A percentile compares a stretch with the other conserved stretches of the same genome.
phyloP scores from a whole-genome alignment of 257 asterid species.

The Jacaranda mimosifolia region DNA sequence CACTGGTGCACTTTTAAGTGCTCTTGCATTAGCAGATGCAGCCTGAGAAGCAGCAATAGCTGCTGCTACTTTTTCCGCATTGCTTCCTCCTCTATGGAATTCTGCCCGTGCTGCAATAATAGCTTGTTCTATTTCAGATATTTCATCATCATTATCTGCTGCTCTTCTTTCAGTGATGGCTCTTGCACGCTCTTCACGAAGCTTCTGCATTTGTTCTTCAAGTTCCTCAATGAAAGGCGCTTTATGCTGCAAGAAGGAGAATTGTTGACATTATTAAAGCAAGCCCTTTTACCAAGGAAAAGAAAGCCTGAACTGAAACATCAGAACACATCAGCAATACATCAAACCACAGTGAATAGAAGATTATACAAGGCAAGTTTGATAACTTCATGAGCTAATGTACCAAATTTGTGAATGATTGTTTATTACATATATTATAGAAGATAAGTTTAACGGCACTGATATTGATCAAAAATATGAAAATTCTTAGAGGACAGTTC shows the following conservation, averaged over 20 bases:
- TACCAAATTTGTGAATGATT: not conserved
- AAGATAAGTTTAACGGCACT: not conserved
- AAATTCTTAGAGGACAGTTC: not conserved
- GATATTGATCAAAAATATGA: not conserved
- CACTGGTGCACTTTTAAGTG: slow-evolving; percentile 67
- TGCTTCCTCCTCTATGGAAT: slow-evolving; percentile 66
- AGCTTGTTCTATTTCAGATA: slow-evolving; percentile 82
- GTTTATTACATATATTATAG: slow-evolving; percentile 4
- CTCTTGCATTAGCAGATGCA: slow-evolving; percentile 63
- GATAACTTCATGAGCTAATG: not conserved
- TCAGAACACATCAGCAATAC: not conserved
- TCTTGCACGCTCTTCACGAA: slow-evolving; percentile 86
- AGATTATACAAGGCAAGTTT: not conserved
- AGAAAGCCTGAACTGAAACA: slow-evolving; percentile 9
- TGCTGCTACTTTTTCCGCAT: slow-evolving; percentile 58
- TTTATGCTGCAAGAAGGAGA: slow-evolving; percentile 70
- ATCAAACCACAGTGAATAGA: not conserved
- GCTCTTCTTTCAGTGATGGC: slow-evolving; percentile 80
- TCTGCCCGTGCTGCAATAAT: slow-evolving; percentile 74
- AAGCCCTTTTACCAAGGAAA: not conserved
- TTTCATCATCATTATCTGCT: slow-evolving; percentile 84
- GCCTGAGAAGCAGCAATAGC: slow-evolving; percentile 75
- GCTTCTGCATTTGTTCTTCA: slow-evolving; percentile 89
- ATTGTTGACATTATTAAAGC: slow-evolving; percentile 20
- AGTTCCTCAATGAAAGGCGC: slow-evolving; percentile 96